Base-by-base conservation (phyloP, 2,329 filamentous ascomycete genomes). In the Alternaria conjuncta region DNA sequence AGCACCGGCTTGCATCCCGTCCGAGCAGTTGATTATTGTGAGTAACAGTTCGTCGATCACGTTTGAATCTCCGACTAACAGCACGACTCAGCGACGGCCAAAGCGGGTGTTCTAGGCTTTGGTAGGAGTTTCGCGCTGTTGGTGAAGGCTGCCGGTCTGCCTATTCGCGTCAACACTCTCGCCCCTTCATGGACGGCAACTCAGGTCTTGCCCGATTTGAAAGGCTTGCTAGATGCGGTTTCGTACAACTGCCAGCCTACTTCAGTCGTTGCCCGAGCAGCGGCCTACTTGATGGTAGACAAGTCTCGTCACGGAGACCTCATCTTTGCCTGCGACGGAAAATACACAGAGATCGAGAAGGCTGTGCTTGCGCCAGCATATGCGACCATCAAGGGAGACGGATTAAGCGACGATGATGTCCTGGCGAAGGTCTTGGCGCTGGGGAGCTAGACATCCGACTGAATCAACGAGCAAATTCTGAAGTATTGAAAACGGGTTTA, bases 171-270 rank as follows among this genome's bases (percentile, higher is more conserved):
- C 55, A 89, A 89, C 77, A 83, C 81, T 6, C 76, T 89, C 20
- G 82, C 85, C 1, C 86, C 87, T 2, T 84, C 80, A 28, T 89
- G 86, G 86, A 88, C 87, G 0, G 76, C 80, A 4, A 86, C 85
- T 15, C 81, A 78, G 12, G 79, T 88, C 1, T 73, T 87, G 2
- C 82, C 84, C 0, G 67, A 83, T 18, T 75, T 86, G 64, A 75
- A 78, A n/a, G 67, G 67, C 10, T 74, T 83, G 6, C 79, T 81
- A 0, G 76, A 82, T 41, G 75, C 79, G 13, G 68, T 82, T 0
- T 59, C 66, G 12, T 53, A 66, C 18, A 50, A 61, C n/a, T 68
- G 66, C 54, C 87, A 89, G 73, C 65, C 79, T 0, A 74, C 85
- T 0, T 78, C 80, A 1, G 81, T 75, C 1, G 86, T 88, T 1